A percentile compares a stretch with the other conserved stretches of the same genome.
Evolutionary conservation across 2,329 filamentous ascomycete genomes (phyloP).

Genomic region (Trichoderma hamatum): DNA sequence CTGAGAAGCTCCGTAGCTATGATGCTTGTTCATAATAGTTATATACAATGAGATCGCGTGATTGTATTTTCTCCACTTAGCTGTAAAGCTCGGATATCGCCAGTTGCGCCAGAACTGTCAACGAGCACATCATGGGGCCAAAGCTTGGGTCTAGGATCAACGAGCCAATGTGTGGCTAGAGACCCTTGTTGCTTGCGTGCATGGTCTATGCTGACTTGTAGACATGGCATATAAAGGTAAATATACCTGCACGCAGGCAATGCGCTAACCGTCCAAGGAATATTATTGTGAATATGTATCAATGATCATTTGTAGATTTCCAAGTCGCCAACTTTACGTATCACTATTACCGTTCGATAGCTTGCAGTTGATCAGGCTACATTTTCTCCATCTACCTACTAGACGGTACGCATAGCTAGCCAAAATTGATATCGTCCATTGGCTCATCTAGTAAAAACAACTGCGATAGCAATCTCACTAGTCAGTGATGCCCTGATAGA

Average conservation of each 20-base stretch:
- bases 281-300: not conserved
- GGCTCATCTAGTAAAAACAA: not conserved
- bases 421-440: not conserved
- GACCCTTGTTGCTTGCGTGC: not conserved
- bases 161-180: not conserved
- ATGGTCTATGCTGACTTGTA: not conserved
- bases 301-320: not conserved
- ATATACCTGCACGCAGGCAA: not conserved
- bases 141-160: not conserved
- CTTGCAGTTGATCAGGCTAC: not conserved
- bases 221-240: not conserved
- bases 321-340: not conserved
- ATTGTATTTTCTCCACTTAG: not conserved
- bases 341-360: not conserved
- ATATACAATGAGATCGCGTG: not conserved
- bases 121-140: slow-evolving; percentile 12
- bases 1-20: not conserved
- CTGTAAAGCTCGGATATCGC: not conserved
- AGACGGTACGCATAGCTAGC: not conserved
- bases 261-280: not conserved
- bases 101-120: slow-evolving; percentile 8
- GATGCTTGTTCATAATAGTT: not conserved
- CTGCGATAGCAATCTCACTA: not conserved
- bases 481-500: not conserved
- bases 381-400: not conserved